Percentiles rank a stretch among this genome's conserved stretches.
phyloP scores from a whole-genome alignment of 2,329 filamentous ascomycete genomes.

The Penicillium sp. region DNA sequence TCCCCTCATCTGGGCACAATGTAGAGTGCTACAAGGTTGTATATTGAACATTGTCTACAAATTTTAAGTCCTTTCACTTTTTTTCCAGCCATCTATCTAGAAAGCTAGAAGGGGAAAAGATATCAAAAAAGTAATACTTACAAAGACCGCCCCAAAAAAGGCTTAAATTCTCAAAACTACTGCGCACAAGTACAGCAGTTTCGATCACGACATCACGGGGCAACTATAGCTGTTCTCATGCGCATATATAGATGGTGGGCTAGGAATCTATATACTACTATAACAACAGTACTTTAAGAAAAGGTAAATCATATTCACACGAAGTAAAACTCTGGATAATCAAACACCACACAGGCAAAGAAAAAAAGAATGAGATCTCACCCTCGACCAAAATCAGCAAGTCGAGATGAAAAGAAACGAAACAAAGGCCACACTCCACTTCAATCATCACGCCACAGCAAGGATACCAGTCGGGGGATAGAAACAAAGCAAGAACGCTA shows the following conservation, averaged over 20 bases:
- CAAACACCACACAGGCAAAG: conserved; percentile 11
- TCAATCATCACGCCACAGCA: conserved; percentile 1
- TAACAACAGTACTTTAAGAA: background rate
- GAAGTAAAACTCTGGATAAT: conserved; percentile 18
- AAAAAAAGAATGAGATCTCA: background rate
- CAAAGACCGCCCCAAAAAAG: background rate
- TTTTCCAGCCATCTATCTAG: too few species aligned
- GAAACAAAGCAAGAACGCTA: conserved; percentile 10
- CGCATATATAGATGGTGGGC: background rate
- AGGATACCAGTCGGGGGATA: background rate
- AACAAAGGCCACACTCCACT: background rate
- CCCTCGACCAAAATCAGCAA: background rate
- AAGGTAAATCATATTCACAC: conserved; percentile 24
- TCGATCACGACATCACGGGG: background rate
- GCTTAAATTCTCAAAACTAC: background rate
- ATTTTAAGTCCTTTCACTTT: too few species aligned
- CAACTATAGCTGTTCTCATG: background rate
- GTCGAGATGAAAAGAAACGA: background rate
- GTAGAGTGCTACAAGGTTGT: too few species aligned
- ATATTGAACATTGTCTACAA: too few species aligned
- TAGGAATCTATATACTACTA: background rate
- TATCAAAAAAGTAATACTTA: too few species aligned
- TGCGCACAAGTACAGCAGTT: background rate
- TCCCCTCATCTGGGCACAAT: too few species aligned
- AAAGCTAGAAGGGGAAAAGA: too few species aligned